Base-by-base conservation (phyloP, 106 monocot genomes). In the Phalaenopsis equestris region DNA sequence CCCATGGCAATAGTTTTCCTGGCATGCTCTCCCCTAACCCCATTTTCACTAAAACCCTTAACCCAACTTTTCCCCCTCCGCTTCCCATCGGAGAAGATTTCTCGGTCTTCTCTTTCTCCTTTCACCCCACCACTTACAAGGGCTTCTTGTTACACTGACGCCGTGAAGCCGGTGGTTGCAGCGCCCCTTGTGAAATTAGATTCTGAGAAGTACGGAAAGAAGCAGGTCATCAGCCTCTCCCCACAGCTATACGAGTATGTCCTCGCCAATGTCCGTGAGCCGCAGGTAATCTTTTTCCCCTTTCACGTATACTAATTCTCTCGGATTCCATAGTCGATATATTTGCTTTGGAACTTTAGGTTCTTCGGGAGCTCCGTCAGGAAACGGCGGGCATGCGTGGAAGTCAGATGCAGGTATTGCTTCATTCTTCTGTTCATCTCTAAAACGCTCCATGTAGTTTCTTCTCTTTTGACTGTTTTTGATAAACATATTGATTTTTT, bases 361-460 rank as follows among this genome's bases (percentile, higher is more conserved):
- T 91, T 78, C 84, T 91, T 56, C 83, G 86, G 42, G 80, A 82
- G 57, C 88, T 91, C 37, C 83, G 91, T 18, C 87, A 87, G 47
- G 91, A 91, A 81, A 91, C 88, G 4, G 84, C 89, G 11, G 68
- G 56, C 2, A 81, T 88, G 87, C 64, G 55, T 46, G 89, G 88
- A 42, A 89, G 91, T 81, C 88, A 88, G 81, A 86, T 91, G 91
- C 91, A 85, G 91, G 91, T 89, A 17, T 74, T 43, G 19, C 12
- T 74, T 15, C 15, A 39, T 72, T 6, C 38, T 15, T 70, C 64
- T 64, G 64, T 24, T 23, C 64, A 23, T 24, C 5, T 64, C 64
- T 24, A 2, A 38, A 72, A 12, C 41, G 5, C 2, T 72, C 39
- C 3, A 9, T 41, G 4, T 15, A 72, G 14, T 7, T 72, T 38